phyloP scores from a whole-genome alignment of 1,284 basidiomycete genomes.

The Ustilago xerochloae region DNA sequence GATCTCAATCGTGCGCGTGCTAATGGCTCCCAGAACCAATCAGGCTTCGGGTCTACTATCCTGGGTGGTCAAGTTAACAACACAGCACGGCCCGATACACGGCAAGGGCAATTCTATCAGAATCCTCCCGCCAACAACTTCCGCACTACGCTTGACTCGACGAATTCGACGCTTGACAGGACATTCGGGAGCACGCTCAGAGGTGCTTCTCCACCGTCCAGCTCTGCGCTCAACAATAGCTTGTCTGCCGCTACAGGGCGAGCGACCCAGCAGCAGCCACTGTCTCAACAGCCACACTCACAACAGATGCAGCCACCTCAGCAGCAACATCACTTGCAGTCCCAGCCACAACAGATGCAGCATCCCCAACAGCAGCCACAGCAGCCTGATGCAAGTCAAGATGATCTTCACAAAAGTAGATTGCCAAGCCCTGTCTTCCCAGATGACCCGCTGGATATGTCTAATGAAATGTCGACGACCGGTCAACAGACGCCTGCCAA shows the following conservation, averaged over 20 bases:
- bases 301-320: slow-evolving; percentile 17
- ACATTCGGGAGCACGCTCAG: slow-evolving; percentile 40
- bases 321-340: slow-evolving; percentile 20
- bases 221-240: slow-evolving; percentile 21
- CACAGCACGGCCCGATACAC: slow-evolving; percentile 24
- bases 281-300: slow-evolving; percentile 14
- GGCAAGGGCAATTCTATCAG: slow-evolving; percentile 27
- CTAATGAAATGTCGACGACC: slow-evolving; percentile 15
- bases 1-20: slow-evolving; percentile 32
- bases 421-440: slow-evolving; percentile 48
- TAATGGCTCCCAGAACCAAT: slow-evolving; percentile 24
- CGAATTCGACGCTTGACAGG: slow-evolving; percentile 35
- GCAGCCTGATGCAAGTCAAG: slow-evolving; percentile 6
- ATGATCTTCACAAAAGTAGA: slow-evolving; percentile 37
- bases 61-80: slow-evolving; percentile 4
- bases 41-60: slow-evolving; percentile 21
- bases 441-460: slow-evolving; percentile 44
- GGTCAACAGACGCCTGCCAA: slow-evolving; percentile 31
- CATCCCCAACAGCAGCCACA: slow-evolving; percentile 23
- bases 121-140: slow-evolving; percentile 21
- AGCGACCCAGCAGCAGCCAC: slow-evolving; percentile 10
- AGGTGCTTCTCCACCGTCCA: slow-evolving; percentile 26
- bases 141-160: slow-evolving; percentile 20
- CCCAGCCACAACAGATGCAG: slow-evolving; percentile 14
- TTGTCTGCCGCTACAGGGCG: slow-evolving; percentile 25